phyloP scores from a whole-genome alignment of 345 rosid genomes.

The Eucalyptus regnans region DNA sequence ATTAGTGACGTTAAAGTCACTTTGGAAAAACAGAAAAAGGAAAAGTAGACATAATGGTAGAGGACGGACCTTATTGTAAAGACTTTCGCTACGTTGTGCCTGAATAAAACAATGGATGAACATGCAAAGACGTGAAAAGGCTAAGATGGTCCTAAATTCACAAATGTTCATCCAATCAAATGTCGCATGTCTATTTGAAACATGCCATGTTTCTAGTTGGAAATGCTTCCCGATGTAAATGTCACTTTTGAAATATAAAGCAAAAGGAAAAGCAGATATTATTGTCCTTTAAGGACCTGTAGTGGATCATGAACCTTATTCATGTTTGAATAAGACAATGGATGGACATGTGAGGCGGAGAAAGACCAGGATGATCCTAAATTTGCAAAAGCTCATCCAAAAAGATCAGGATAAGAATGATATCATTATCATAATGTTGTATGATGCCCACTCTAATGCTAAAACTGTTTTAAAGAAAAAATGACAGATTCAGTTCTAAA shows the following conservation, averaged over 20 bases:
- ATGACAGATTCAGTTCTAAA: too few relatives aligned
- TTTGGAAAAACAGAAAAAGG: background rate
- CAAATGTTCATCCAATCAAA: fast-evolving
- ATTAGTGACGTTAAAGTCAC: background rate
- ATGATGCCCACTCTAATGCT: too few relatives aligned
- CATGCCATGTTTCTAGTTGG: fast-evolving
- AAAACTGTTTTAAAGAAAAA: too few relatives aligned
- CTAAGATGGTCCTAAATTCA: background rate
- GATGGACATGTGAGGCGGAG: background rate
- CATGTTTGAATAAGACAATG: fast-evolving
- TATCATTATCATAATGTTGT: fast-evolving
- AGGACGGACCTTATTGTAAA: background rate
- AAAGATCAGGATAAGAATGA: fast-evolving
- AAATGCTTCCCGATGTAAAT: fast-evolving
- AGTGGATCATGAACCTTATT: background rate
- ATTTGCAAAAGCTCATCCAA: too few relatives aligned
- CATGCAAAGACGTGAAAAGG: fast-evolving
- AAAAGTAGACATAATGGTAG: background rate
- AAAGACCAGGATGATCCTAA: background rate
- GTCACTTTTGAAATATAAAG: background rate
- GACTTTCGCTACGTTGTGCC: background rate
- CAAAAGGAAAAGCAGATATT: background rate
- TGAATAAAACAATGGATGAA: background rate
- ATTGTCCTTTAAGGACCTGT: background rate
- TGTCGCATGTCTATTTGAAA: background rate